phyloP scores from a whole-genome alignment of 2,329 filamentous ascomycete species.

The Aspergillus calidoustus region DNA sequence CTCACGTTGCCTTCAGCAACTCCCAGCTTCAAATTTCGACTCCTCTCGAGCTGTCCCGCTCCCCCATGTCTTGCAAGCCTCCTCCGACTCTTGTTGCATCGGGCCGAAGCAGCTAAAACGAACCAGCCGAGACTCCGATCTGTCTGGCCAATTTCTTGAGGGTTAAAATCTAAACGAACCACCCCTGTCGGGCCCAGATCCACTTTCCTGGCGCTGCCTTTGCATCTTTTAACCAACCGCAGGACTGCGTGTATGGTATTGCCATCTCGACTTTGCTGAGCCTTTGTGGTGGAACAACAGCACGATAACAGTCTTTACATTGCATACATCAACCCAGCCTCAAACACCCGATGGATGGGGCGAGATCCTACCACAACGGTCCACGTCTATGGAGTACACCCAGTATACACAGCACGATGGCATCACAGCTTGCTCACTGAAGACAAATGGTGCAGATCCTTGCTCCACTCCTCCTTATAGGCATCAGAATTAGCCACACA shows the following conservation, averaged over 20 bases:
- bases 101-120: constrained; percentile 1
- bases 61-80: background rate
- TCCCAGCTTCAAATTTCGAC: background rate
- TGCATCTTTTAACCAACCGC: background rate
- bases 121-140: constrained; percentile 4
- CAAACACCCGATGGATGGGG: background rate
- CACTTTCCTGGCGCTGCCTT: background rate
- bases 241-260: background rate
- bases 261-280: constrained; percentile 6
- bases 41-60: background rate
- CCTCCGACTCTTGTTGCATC: background rate
- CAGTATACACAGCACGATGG: background rate
- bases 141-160: background rate
- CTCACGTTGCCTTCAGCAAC: background rate
- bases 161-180: background rate
- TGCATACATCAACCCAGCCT: background rate
- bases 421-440: constrained; percentile 11
- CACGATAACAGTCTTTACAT: background rate
- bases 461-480: constrained; percentile 9
- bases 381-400: background rate
- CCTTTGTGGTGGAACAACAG: background rate
- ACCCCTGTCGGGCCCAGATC: background rate
- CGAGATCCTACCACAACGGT: background rate
- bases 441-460: constrained; percentile 9
- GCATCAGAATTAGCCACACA: constrained; percentile 14